A percentile compares a stretch with the other conserved stretches of the same genome.
These are phyloP conservation scores for Calonectria crousiana DNA, from an alignment of 2,329 filamentous ascomycete genomes.

Conservation along the genomic window DNA sequence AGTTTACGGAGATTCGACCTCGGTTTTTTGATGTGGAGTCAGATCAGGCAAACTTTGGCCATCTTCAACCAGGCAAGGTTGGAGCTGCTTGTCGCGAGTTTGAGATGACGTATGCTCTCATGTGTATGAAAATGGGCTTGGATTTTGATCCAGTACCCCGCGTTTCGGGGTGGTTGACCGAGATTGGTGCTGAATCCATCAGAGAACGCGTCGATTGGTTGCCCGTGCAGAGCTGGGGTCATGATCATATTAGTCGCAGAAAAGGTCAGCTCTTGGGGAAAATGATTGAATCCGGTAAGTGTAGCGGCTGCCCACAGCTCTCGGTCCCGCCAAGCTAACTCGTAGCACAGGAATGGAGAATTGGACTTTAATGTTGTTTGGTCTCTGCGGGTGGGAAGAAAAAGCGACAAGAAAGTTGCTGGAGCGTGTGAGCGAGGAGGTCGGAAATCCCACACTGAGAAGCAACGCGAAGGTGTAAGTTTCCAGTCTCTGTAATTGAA, in stretches of 20 bases:
- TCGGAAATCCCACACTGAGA: slow-evolving; percentile 44
- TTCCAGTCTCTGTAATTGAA: accelerated
- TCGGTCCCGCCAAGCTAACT: slow-evolving; percentile 13
- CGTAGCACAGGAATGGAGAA: slow-evolving; percentile 43
- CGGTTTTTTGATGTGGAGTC: slow-evolving; percentile 54
- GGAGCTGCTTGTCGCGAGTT: slow-evolving; percentile 50
- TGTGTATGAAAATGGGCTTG: slow-evolving; percentile 47
- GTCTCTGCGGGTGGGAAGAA: slow-evolving; percentile 48
- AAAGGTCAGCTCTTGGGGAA: slow-evolving; percentile 53
- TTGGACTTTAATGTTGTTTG: slow-evolving; percentile 50
- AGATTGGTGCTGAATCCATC: slow-evolving; percentile 55
- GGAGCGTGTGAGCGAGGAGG: slow-evolving; percentile 47
- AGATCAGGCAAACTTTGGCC: slow-evolving; percentile 34
- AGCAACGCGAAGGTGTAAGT: slow-evolving; percentile 50
- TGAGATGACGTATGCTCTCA: slow-evolving; percentile 46
- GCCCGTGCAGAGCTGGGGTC: slow-evolving; percentile 54
- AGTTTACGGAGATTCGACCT: slow-evolving; percentile 57
- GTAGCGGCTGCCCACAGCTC: neutral
- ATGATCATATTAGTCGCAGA: slow-evolving; percentile 52
- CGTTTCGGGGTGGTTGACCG: slow-evolving; percentile 49
- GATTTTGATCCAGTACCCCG: slow-evolving; percentile 56
- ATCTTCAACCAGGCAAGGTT: slow-evolving; percentile 28
- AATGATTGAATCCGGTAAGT: slow-evolving; percentile 53
- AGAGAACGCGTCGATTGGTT: slow-evolving; percentile 56
- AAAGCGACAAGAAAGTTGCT: slow-evolving; percentile 46